Evolutionary conservation across 768 basidiomycete species (phyloP).

Genomic region (Termitomyces sp.): DNA sequence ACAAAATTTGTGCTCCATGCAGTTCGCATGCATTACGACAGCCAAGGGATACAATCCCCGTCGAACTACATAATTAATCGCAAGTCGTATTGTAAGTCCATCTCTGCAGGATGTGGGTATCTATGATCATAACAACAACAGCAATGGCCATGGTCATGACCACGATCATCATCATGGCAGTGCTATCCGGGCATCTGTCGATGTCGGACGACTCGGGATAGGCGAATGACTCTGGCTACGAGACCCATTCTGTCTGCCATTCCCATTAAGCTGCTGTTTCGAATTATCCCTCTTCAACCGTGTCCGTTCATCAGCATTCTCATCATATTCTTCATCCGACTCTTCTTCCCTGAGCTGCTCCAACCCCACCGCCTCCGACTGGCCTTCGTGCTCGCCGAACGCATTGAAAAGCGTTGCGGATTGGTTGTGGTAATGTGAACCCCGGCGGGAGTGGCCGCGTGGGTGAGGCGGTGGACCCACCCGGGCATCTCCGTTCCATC

Average conservation of each 20-base stretch:
- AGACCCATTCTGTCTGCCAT: constrained; percentile 33
- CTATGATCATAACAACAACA: constrained; percentile 4
- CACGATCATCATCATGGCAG: constrained; percentile 3
- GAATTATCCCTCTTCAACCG: constrained; percentile 26
- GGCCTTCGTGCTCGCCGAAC: constrained; percentile 55
- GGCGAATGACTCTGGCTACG: constrained; percentile 58
- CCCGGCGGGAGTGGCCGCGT: constrained; percentile 52
- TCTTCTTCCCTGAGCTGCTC: constrained; percentile 67
- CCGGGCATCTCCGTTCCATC: constrained; percentile 49
- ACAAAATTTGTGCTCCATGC: too few species aligned
- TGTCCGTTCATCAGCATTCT: constrained; percentile 46
- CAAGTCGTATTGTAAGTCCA: constrained; percentile 16
- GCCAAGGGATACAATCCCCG: neutral
- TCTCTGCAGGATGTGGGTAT: constrained; percentile 12
- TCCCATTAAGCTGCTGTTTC: constrained; percentile 13
- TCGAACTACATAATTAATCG: constrained; percentile 13
- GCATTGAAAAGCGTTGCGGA: constrained; percentile 69
- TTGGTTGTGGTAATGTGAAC: constrained; percentile 64
- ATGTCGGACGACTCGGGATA: constrained; percentile 19
- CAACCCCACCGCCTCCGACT: constrained; percentile 47
- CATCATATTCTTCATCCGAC: constrained; percentile 33
- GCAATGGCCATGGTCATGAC: neutral
- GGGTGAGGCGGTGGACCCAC: constrained; percentile 26
- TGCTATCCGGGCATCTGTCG: constrained; percentile 15
- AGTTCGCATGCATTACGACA: neutral